Evolutionary conservation across 2,329 filamentous ascomycete genomes (phyloP), one percentile per base, ranked within the genome.

Genomic region (Colletotrichum acutatum): DNA sequence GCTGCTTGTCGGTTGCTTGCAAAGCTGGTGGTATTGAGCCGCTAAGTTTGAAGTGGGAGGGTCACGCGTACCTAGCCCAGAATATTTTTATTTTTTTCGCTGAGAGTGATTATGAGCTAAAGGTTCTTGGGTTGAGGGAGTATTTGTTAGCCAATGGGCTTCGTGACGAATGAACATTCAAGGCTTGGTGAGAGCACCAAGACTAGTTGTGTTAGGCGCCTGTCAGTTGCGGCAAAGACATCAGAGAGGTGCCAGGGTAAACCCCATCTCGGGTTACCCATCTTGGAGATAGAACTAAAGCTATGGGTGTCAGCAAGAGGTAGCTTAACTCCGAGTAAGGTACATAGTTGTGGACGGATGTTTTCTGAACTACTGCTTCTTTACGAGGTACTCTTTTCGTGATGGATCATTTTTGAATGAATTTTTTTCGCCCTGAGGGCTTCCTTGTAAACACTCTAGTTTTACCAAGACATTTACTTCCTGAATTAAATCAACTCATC

Each of bases 31-130:
- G 34, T n/a, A 24, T 19, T 7, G 32, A 14, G 59, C 59, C 32
- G 59, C 70, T 72, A 69, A 52, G 16, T 32, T 49, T 26, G 16
- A 30, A 54, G 46, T 42, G 42, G 66, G 60, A 72, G 60, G 56
- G 71, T 73, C 71, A 73, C 71, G 71, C 66, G 71, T 59, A n/a
- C n/a, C n/a, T n/a, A 7, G 56, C 26, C 37, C 16, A 24, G 28
- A 19, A 22, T 56, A 37, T 64, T 30, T 8, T 22, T 22, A 1
- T 14, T 24, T 42, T 19, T 7, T 42, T 30, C 6, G 19, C 19
- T 11, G 49, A 49, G 57, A 49, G 52, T 37, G 65, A 57, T 42
- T 16, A 19, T 32, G 24, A 42, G 57, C 46, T 54, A n/a, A 30
- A 24, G 19, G 16, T 49, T 37, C 52, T 22, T 16, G 26, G 30